Conservation (phyloP, 345 rosid species). For the Salix exigua region DNA sequence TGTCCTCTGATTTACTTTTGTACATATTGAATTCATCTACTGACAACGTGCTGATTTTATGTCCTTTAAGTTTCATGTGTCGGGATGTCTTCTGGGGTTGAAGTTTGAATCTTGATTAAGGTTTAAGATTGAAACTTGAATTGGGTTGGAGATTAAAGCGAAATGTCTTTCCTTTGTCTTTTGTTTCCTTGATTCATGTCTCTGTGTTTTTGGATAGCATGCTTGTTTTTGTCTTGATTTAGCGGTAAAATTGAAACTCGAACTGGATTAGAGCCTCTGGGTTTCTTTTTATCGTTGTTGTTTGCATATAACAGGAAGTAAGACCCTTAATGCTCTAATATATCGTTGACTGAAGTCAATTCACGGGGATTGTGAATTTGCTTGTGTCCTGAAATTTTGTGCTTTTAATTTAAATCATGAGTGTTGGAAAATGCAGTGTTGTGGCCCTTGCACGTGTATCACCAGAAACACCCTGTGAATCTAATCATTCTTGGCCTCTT, state of each 20-base stretch:
- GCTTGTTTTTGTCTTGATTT: not conserved
- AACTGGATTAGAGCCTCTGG: not conserved
- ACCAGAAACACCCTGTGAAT: constrained; percentile 91
- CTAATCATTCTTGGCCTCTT: constrained; percentile 79
- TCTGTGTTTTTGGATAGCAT: no score
- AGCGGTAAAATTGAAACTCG: not conserved
- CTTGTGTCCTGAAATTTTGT: not conserved
- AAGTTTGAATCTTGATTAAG: not conserved
- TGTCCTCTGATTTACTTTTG: no score
- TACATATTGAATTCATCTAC: no score
- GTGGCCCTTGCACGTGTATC: constrained; percentile 87
- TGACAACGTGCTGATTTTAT: not conserved
- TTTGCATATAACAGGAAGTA: not conserved
- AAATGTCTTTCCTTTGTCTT: no score
- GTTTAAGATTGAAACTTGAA: no score
- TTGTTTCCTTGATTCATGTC: no score
- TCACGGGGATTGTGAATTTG: not conserved
- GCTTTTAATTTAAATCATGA: not conserved
- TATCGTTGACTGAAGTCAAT: no score
- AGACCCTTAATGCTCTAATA: no score
- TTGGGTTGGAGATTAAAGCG: no score
- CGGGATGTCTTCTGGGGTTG: not conserved
- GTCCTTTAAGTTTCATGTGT: not conserved
- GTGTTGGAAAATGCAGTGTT: constrained; percentile 51
- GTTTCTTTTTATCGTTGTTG: not conserved